A percentile compares a stretch with the other conserved stretches of the same genome.
phyloP scores from a whole-genome alignment of 306 rosid species.

The Datisca glomerata region DNA sequence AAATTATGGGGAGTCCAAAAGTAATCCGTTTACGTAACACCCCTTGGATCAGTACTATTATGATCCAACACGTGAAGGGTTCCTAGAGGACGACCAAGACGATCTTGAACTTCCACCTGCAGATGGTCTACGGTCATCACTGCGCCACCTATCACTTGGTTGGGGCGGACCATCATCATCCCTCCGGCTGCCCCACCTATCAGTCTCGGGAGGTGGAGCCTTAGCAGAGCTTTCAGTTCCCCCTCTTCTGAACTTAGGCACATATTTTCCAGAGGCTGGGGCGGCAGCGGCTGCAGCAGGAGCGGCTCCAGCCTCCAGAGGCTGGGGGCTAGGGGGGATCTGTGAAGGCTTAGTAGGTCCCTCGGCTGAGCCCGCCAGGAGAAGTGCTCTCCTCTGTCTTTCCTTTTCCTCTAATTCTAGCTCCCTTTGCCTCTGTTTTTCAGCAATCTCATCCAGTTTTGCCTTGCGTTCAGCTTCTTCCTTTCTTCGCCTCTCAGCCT shows the following conservation, averaged over 20 bases:
- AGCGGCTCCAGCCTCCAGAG: conserved; percentile 28
- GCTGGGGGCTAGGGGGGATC: conserved; percentile 25
- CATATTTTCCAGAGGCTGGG: conserved; percentile 42
- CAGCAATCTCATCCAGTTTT: conserved; percentile 65
- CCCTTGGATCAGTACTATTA: too few species aligned
- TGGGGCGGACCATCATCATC: conserved; percentile 14
- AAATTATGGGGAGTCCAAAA: too few species aligned
- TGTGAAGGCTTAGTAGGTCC: conserved; percentile 18
- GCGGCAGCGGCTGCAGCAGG: conserved; percentile 29
- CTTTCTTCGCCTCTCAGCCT: conserved; percentile 64
- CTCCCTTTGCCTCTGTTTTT: conserved; percentile 76
- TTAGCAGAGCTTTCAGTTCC: conserved; percentile 22
- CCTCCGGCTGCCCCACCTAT: conserved; percentile 37
- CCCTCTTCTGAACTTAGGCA: conserved; percentile 47
- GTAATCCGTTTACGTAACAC: too few species aligned
- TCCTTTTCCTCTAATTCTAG: conserved; percentile 73
- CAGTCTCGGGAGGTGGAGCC: conserved; percentile 44
- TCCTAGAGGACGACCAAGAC: conserved; percentile 70
- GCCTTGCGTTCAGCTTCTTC: conserved; percentile 60
- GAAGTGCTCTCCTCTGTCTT: conserved; percentile 43
- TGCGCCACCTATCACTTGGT: conserved; percentile 54
- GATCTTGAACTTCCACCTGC: conserved; percentile 39
- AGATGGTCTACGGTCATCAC: conserved; percentile 43
- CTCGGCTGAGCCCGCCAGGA: conserved; percentile 37
- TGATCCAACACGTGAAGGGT: conserved; percentile 20